Percentiles rank a stretch among this genome's conserved stretches.
phyloP scores from a whole-genome alignment of 2,329 filamentous ascomycete species.

The Neofusicoccum ribis region DNA sequence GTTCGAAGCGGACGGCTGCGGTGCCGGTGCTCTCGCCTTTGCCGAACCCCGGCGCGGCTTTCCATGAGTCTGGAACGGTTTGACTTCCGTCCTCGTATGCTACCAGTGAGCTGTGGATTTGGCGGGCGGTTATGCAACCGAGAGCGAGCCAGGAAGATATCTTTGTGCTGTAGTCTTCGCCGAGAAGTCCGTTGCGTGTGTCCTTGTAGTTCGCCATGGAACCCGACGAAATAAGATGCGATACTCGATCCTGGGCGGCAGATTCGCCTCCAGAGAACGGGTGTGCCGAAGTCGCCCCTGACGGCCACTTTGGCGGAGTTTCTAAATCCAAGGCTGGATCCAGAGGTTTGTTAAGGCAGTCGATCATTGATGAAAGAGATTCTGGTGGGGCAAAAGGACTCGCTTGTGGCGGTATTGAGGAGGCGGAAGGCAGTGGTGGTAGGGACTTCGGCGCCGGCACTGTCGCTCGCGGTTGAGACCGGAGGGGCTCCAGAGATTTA shows the following conservation, averaged over 20 bases:
- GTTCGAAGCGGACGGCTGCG: slow-evolving; percentile 67
- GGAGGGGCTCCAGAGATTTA: slow-evolving; percentile 70
- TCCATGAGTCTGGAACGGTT: slow-evolving; percentile 28
- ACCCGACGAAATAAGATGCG: slow-evolving; percentile 61
- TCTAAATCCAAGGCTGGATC: slow-evolving; percentile 47
- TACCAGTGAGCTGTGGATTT: slow-evolving; percentile 67
- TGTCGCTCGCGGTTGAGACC: slow-evolving; percentile 60
- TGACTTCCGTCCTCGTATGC: slow-evolving; percentile 66
- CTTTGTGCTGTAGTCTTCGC: slow-evolving; percentile 72
- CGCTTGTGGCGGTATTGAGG: slow-evolving; percentile 57
- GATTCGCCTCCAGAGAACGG: slow-evolving; percentile 69
- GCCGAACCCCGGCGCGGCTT: slow-evolving; percentile 58
- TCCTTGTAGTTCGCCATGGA: slow-evolving; percentile 66
- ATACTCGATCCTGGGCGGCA: slow-evolving; percentile 58
- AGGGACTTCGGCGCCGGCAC: slow-evolving; percentile 59
- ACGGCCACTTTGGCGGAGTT: slow-evolving; percentile 55
- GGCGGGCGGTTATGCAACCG: slow-evolving; percentile 71
- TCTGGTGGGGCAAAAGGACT: slow-evolving; percentile 65
- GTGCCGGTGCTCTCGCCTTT: slow-evolving; percentile 73
- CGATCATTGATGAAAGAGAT: slow-evolving; percentile 53
- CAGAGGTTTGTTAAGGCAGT: slow-evolving; percentile 51
- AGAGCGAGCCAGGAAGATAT: slow-evolving; percentile 72
- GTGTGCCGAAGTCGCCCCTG: slow-evolving; percentile 59
- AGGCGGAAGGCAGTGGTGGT: slow-evolving; percentile 56
- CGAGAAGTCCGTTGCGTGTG: slow-evolving; percentile 70